Conservation (phyloP, 2,329 filamentous ascomycete species). For the Aureobasidium sp. region DNA sequence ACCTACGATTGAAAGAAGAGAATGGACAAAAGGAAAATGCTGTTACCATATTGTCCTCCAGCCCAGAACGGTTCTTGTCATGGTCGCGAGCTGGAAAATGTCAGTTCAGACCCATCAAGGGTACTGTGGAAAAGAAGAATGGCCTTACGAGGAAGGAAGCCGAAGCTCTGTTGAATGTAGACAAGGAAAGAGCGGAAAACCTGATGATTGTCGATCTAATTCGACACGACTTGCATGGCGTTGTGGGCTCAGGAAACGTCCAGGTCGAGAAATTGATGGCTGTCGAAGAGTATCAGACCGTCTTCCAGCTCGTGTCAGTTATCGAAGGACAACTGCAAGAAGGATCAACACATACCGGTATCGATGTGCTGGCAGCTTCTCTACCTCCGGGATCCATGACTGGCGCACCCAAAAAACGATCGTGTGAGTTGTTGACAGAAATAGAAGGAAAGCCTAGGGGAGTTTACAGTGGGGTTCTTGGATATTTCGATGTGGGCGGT, state of each 20-base stretch:
- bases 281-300: conserved; percentile 84
- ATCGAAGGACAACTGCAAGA: conserved; percentile 60
- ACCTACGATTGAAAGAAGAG: conserved; percentile 56
- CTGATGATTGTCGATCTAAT: conserved; percentile 97
- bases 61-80: conserved; percentile 81
- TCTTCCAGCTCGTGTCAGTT: conserved; percentile 87
- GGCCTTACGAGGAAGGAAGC: conserved; percentile 66
- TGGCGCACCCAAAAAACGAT: conserved; percentile 87
- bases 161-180: conserved; percentile 62
- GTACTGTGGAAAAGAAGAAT: conserved; percentile 75
- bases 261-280: conserved; percentile 70
- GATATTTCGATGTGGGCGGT: conserved; percentile 81
- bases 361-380: conserved; percentile 69
- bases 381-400: conserved; percentile 95
- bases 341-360: conserved; percentile 46
- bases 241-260: conserved; percentile 69
- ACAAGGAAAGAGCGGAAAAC: conserved; percentile 92
- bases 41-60: conserved; percentile 68
- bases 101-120: conserved; percentile 91
- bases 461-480: conserved; percentile 81
- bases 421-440: conserved; percentile 69
- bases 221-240: conserved; percentile 84
- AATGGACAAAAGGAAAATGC: conserved; percentile 32
- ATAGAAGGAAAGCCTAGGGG: conserved; percentile 64
- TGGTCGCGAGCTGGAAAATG: conserved; percentile 56